Conservation (phyloP, 345 rosid species). For the Citrus hindsii region DNA sequence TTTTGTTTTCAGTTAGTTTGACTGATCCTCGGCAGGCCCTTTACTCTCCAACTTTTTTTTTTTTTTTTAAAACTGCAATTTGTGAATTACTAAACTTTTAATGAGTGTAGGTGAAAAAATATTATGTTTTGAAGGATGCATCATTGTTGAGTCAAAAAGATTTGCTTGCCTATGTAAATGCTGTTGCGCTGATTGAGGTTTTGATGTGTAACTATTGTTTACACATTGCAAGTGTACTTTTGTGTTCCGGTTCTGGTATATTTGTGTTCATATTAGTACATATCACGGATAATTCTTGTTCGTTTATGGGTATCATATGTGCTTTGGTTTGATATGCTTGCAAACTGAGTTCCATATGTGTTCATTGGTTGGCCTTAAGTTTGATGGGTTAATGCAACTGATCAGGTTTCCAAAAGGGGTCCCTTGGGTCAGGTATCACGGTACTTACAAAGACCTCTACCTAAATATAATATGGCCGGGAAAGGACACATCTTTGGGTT, state of each 20-base stretch:
- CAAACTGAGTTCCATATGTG: not conserved
- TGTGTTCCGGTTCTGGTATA: not conserved
- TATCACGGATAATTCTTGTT: not conserved
- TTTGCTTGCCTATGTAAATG: not conserved
- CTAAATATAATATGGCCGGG: constrained; percentile 78
- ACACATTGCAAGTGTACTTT: not conserved
- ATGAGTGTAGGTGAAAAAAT: not conserved
- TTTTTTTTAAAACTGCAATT: no score
- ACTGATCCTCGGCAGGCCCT: not conserved
- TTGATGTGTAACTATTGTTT: not conserved
- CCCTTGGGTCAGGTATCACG: constrained; percentile 78
- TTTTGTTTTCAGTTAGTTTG: not conserved
- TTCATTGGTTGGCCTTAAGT: not conserved
- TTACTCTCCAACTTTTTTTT: no score
- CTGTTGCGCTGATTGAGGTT: not conserved
- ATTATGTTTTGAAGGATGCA: not conserved
- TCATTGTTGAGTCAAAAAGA: not conserved
- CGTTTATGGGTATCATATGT: not conserved
- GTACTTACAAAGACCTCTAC: constrained; percentile 56
- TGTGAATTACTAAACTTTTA: not conserved
- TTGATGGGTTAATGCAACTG: constrained; percentile 5
- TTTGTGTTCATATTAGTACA: not conserved
- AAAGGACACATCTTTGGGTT: constrained; percentile 66
- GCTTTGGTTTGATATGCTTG: not conserved
- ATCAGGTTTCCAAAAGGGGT: constrained; percentile 83